Evolutionary conservation across 2,329 filamentous ascomycete genomes (phyloP).

Genomic region (Aspergillus intermedius): DNA sequence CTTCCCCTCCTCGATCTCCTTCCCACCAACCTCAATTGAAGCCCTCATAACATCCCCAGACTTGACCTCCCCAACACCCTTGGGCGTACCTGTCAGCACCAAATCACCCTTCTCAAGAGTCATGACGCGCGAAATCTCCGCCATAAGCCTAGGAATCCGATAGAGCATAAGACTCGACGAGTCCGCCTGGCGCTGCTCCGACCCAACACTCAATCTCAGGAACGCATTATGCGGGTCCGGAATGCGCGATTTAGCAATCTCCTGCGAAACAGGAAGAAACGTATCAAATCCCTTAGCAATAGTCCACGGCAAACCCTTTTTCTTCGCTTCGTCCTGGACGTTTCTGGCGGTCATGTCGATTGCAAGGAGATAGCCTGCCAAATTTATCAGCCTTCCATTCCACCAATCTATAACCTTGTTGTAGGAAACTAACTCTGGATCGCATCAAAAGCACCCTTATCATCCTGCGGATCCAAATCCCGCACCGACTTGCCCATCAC

Average conservation of each 20-base stretch:
- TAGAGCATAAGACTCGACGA: constrained; percentile 94
- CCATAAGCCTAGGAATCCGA: constrained; percentile 76
- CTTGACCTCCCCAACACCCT: constrained; percentile 81
- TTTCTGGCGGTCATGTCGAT: constrained; percentile 98
- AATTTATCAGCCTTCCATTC: background rate
- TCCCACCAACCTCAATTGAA: constrained; percentile 70
- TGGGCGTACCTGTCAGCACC: constrained; percentile 92
- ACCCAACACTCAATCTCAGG: constrained; percentile 79
- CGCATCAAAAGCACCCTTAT: constrained; percentile 68
- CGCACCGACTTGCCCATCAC: constrained; percentile 75
- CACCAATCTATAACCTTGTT: background rate
- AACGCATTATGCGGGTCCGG: constrained; percentile 83
- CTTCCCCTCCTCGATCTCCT: constrained; percentile 75
- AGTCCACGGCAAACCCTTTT: constrained; percentile 90
- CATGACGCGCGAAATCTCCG: constrained; percentile 93
- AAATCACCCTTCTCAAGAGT: constrained; percentile 87
- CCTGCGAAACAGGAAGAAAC: constrained; percentile 78
- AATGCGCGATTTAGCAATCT: constrained; percentile 74
- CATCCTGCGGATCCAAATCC: constrained; percentile 69
- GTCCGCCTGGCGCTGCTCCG: constrained; percentile 69
- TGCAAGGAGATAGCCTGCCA: constrained; percentile 70
- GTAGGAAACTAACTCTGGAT: constrained; percentile 58
- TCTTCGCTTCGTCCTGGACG: constrained; percentile 92
- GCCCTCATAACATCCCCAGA: constrained; percentile 83
- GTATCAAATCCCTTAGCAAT: constrained; percentile 98